These are phyloP conservation scores for Mycena maculata DNA, from an alignment of 768 basidiomycete genomes.

Conservation along the genomic window DNA sequence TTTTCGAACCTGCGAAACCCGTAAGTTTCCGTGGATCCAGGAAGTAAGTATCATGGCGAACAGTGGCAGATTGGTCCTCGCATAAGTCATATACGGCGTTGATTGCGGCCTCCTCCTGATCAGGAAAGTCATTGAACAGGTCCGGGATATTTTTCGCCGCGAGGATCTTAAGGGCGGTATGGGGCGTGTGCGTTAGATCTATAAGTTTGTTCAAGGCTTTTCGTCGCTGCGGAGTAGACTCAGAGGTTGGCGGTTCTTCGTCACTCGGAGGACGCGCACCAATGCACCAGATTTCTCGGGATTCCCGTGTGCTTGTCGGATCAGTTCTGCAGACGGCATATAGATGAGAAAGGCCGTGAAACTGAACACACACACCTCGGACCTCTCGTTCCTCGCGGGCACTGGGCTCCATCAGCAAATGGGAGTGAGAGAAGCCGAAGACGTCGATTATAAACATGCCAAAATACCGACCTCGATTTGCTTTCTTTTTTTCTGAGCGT, in stretches of 20 bases:
- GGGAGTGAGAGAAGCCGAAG: background rate
- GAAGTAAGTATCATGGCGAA: conserved; percentile 40
- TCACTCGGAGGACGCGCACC: conserved; percentile 45
- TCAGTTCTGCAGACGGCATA: conserved; percentile 43
- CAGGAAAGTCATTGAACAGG: conserved; percentile 76
- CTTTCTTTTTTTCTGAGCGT: too few species aligned
- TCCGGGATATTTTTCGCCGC: conserved; percentile 67
- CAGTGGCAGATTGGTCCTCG: conserved; percentile 71
- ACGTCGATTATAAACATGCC: background rate
- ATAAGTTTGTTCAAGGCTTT: conserved; percentile 66
- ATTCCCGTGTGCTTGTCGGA: conserved; percentile 57
- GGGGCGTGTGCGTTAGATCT: conserved; percentile 60
- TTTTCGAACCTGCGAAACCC: conserved; percentile 66
- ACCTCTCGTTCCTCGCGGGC: conserved; percentile 50
- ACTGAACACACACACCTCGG: conserved; percentile 40
- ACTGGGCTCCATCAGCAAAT: conserved; percentile 18
- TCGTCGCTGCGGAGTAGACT: conserved; percentile 54
- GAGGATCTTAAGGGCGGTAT: conserved; percentile 62
- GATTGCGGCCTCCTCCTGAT: conserved; percentile 79
- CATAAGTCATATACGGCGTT: conserved; percentile 85
- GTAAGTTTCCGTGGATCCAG: conserved; percentile 15
- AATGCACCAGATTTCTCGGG: conserved; percentile 50
- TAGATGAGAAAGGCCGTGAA: background rate
- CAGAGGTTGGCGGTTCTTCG: conserved; percentile 18
- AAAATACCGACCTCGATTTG: background rate